Base-by-base conservation (phyloP, 2,329 filamentous ascomycete genomes). In the Didymellaceae sp. region DNA sequence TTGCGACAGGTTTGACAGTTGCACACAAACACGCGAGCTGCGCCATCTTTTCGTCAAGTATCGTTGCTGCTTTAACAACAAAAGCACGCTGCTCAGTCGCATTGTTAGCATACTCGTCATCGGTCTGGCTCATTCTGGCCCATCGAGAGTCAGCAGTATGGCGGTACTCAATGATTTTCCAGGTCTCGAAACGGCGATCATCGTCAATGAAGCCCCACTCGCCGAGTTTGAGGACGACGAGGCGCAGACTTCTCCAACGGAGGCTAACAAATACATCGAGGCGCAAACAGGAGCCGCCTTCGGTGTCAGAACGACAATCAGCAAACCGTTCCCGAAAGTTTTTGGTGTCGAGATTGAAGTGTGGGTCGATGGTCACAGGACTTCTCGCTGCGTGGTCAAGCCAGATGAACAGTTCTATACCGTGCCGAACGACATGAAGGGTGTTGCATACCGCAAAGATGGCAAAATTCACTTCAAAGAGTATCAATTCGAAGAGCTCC, bases 201-300 rank as follows among this genome's bases (percentile, higher is more conserved):
- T 46, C 6, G 54, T 62, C 14, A 49, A 66, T 16, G 55, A 52
- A 8, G 11, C 20, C 1, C 32, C 55, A 1, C 50, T 68, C 9
- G 16, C 56, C 16, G 68, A 74, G 32, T 67, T 65, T 20, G n/a
- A 6, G 35, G 53, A 69, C 17, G 53, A 63, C 5, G 61, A 70
- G 2, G 47, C 59, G 1, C 21, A 53, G 3, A 25, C 35, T 5
- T 3, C n/a, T 18, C 24, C 39, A 0, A 54, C 39, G 2, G 52
- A 48, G 1, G 41, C 61, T 2, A 66, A 58, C 0, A 73, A 65
- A 20, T 74, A 72, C 35, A 57, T 74, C 16, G 66, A 73, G 32
- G 63, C 65, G 0, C 33, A 24, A 5, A 62, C 66, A 5, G 66
- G 56, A 9, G 55, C 60, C 1, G 35, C 59, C 0, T 70, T 74